Evolutionary conservation across 2,329 filamentous ascomycete species (phyloP).

Genomic region (Tolypocladium tropicale): DNA sequence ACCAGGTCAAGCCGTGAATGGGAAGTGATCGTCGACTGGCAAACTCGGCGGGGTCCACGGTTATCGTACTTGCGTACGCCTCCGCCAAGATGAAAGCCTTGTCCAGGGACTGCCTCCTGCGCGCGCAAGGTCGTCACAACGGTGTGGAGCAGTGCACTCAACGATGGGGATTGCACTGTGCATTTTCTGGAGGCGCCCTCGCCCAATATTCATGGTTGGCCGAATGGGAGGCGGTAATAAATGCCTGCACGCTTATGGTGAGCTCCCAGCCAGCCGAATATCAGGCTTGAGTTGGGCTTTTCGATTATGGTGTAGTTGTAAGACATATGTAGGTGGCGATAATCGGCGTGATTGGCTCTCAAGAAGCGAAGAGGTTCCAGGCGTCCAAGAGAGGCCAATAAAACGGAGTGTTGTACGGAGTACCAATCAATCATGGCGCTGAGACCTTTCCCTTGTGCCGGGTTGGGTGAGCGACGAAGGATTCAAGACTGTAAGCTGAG

Average conservation of each 20-base stretch:
- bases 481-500: not conserved
- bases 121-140: not conserved
- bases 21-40: not conserved
- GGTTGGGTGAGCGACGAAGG: not conserved
- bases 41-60: not conserved
- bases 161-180: not conserved
- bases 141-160: not conserved
- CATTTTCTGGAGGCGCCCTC: not conserved
- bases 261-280: not conserved
- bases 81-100: not conserved
- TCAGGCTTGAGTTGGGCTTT: not conserved
- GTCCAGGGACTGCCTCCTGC: not conserved
- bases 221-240: not conserved
- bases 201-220: not conserved
- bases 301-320: not conserved
- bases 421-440: not conserved
- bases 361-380: not conserved
- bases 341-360: not conserved
- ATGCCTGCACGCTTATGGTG: too few relatives aligned
- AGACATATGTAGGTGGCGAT: not conserved
- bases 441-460: not conserved
- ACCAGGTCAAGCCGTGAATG: not conserved
- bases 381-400: not conserved
- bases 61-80: not conserved
- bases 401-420: not conserved